Percentiles rank a stretch among this genome's conserved stretches.
These are phyloP conservation scores for Citrus maxima DNA, from an alignment of 345 rosid genomes.

Conservation along the genomic window DNA sequence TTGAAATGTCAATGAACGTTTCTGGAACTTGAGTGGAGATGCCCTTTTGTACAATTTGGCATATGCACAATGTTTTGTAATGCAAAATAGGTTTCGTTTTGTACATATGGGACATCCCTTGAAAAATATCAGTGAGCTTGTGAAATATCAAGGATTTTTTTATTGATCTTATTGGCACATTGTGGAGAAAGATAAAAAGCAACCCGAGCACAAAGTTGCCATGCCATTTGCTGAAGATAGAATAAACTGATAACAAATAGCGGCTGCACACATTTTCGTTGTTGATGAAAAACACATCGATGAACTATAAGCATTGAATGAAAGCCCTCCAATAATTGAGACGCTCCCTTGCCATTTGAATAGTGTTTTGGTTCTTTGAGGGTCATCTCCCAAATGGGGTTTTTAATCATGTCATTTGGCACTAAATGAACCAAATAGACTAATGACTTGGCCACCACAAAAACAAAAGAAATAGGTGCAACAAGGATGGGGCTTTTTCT, in stretches of 20 bases:
- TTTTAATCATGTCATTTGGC: neutral
- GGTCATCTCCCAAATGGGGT: neutral
- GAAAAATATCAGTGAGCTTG: neutral
- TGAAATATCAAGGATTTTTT: neutral
- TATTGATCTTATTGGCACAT: neutral
- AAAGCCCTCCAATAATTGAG: neutral
- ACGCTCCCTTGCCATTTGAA: neutral
- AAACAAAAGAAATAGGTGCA: neutral
- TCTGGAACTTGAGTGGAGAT: neutral
- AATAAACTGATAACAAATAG: neutral
- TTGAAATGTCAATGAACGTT: neutral
- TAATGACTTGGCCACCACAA: neutral
- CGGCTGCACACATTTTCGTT: neutral
- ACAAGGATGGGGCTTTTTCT: neutral
- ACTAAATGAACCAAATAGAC: neutral
- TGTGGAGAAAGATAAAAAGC: neutral
- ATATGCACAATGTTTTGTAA: neutral
- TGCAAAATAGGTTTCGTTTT: no score
- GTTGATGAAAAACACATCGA: neutral
- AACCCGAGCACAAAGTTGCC: neutral
- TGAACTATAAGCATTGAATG: no score
- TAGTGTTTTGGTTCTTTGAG: constrained; percentile 3
- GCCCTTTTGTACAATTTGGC: neutral
- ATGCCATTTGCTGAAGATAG: neutral
- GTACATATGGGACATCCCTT: neutral